These are phyloP conservation scores for Venturia nashicola DNA, from an alignment of 2,329 filamentous ascomycete genomes.

Conservation along the genomic window DNA sequence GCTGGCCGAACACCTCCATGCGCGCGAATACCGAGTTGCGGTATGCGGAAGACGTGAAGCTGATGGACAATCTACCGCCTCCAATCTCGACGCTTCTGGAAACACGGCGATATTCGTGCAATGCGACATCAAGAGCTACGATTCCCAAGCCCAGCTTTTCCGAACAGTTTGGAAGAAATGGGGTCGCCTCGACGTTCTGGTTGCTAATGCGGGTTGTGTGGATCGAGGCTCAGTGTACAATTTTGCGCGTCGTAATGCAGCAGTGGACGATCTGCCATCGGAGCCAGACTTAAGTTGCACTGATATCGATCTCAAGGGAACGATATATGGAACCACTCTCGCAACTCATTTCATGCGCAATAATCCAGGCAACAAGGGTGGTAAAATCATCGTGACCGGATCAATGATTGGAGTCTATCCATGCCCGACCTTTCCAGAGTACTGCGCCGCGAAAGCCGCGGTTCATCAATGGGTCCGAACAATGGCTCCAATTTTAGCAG, in stretches of 20 bases:
- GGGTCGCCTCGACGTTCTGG: conserved; percentile 35
- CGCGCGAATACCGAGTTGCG: conserved; percentile 25
- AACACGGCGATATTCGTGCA: conserved; percentile 26
- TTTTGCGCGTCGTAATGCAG: not conserved
- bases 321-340: conserved; percentile 37
- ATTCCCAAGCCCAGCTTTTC: conserved; percentile 32
- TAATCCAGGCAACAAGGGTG: conserved; percentile 30
- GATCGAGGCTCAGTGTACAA: conserved; percentile 21
- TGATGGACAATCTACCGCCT: conserved; percentile 20
- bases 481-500: not conserved
- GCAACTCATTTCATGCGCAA: conserved; percentile 43
- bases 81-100: conserved; percentile 13
- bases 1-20: conserved; percentile 25
- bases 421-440: conserved; percentile 34
- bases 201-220: conserved; percentile 39
- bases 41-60: conserved; percentile 28
- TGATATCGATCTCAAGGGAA: conserved; percentile 39
- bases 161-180: conserved; percentile 29
- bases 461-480: not conserved
- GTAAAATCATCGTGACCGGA: conserved; percentile 32
- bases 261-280: conserved; percentile 19
- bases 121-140: conserved; percentile 35
- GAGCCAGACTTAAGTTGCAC: conserved; percentile 34
- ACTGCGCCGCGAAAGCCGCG: conserved; percentile 39
- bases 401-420: conserved; percentile 34